A percentile compares a stretch with the other conserved stretches of the same genome.
phyloP scores from a whole-genome alignment of 768 basidiomycete species.

The Gautieria morchelliformis region DNA sequence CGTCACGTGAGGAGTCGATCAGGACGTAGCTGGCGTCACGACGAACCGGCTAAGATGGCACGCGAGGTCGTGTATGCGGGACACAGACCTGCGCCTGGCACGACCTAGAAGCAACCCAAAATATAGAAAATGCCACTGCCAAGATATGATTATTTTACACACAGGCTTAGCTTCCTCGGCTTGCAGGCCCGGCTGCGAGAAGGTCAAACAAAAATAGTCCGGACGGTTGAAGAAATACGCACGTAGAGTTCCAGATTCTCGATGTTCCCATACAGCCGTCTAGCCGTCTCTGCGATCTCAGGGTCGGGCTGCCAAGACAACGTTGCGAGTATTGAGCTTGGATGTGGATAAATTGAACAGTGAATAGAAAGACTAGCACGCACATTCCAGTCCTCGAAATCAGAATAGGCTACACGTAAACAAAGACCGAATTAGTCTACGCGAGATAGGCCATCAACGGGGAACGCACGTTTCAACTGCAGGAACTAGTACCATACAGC shows the following conservation, averaged over 20 bases:
- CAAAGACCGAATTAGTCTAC: too few species aligned
- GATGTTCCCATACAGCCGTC: conserved; percentile 57
- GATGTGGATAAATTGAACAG: background rate
- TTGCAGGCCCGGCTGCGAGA: conserved; percentile 47
- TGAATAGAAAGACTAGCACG: background rate
- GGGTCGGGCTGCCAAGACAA: background rate
- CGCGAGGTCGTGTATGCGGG: conserved; percentile 79
- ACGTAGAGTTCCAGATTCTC: conserved; percentile 76
- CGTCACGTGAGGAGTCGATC: too few species aligned
- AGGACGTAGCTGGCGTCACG: background rate
- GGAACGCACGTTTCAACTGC: conserved; percentile 15
- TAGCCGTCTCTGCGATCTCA: conserved; percentile 34
- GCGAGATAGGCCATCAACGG: background rate
- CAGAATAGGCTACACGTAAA: conserved; percentile 9
- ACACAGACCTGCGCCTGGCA: conserved; percentile 66
- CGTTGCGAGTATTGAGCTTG: too few species aligned
- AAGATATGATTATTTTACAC: background rate
- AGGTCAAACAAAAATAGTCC: background rate
- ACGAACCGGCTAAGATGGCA: conserved; percentile 51
- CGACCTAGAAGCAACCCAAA: conserved; percentile 16
- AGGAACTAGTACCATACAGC: conserved; percentile 10
- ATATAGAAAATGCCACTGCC: background rate
- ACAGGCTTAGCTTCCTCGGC: conserved; percentile 60
- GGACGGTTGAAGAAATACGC: conserved; percentile 15
- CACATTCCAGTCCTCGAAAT: conserved; percentile 27